These are phyloP conservation scores for Durusdinium trenchii DNA, from an alignment of 73 alveolate genomes.

Conservation along the genomic window DNA sequence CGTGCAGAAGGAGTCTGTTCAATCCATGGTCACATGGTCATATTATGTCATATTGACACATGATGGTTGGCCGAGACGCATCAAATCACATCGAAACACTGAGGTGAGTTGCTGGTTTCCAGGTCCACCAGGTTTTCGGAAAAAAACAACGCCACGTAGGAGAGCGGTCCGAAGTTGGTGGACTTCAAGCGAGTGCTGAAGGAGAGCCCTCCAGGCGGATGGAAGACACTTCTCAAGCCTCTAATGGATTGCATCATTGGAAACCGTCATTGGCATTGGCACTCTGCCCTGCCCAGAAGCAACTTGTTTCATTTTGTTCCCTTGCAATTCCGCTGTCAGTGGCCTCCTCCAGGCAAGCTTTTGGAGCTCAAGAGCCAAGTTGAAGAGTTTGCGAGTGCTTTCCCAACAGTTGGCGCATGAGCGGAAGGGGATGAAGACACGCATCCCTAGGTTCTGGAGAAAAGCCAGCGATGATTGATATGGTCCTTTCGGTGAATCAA, in stretches of 20 bases:
- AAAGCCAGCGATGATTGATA: no score
- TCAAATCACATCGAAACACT: no score
- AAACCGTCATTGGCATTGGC: no score
- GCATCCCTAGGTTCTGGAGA: no score
- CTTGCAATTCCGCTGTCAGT: background rate
- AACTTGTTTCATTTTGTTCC: background rate
- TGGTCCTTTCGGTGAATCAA: no score
- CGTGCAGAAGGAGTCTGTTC: conserved; percentile 36
- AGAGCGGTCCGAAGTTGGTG: conserved; percentile 94
- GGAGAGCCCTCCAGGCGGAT: conserved; percentile 61
- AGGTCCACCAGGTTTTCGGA: background rate
- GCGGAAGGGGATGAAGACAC: background rate
- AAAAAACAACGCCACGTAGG: background rate
- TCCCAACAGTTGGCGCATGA: conserved; percentile 96
- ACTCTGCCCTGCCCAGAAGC: background rate
- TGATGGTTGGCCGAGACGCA: background rate
- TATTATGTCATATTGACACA: background rate
- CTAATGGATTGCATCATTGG: no score
- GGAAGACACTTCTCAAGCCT: no score
- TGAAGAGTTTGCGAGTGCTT: conserved; percentile 96
- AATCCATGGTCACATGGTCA: background rate
- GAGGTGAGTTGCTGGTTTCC: background rate
- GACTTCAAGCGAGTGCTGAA: conserved; percentile 79
- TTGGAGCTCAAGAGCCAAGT: conserved; percentile 91
- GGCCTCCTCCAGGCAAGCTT: conserved; percentile 26